phyloP scores from a whole-genome alignment of 2,329 filamentous ascomycete species.

The Orbilia blumenaviensis region DNA sequence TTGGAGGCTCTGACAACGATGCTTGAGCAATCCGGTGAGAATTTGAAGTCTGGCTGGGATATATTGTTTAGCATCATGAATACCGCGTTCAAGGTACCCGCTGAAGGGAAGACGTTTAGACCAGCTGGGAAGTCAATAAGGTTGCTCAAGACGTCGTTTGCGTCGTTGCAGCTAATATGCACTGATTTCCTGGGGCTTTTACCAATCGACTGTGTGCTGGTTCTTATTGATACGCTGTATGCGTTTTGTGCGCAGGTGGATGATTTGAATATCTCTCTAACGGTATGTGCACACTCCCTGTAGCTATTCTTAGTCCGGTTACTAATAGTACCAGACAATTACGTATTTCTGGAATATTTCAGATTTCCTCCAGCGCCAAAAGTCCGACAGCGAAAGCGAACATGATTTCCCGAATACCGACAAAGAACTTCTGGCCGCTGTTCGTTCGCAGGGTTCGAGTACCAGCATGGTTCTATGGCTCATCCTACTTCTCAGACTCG shows the following conservation, averaged over 20 bases:
- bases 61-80: slow-evolving; percentile 85
- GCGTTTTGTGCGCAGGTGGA: slow-evolving; percentile 89
- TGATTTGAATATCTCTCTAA: slow-evolving; percentile 93
- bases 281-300: slow-evolving; percentile 65
- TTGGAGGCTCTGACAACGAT: slow-evolving; percentile 83
- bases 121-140: slow-evolving; percentile 53
- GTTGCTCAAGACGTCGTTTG: slow-evolving; percentile 79
- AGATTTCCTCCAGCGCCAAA: slow-evolving; percentile 73
- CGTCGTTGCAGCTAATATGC: slow-evolving; percentile 87
- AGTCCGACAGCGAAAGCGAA: slow-evolving; percentile 58
- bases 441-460: slow-evolving; percentile 69
- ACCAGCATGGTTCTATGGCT: slow-evolving; percentile 81
- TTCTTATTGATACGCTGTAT: slow-evolving; percentile 85
- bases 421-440: slow-evolving; percentile 68
- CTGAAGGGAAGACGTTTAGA: slow-evolving; percentile 24
- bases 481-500: slow-evolving; percentile 75
- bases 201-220: slow-evolving; percentile 75
- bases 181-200: slow-evolving; percentile 87
- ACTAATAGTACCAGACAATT: slow-evolving; percentile 70
- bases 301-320: slow-evolving; percentile 46
- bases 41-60: slow-evolving; percentile 82
- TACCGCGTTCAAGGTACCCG: slow-evolving; percentile 72
- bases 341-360: slow-evolving; percentile 97
- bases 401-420: slow-evolving; percentile 66
- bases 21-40: slow-evolving; percentile 87